These are phyloP conservation scores for Coniochaeta prunicola DNA, from an alignment of 2,329 filamentous ascomycete species.

Conservation along the genomic window DNA sequence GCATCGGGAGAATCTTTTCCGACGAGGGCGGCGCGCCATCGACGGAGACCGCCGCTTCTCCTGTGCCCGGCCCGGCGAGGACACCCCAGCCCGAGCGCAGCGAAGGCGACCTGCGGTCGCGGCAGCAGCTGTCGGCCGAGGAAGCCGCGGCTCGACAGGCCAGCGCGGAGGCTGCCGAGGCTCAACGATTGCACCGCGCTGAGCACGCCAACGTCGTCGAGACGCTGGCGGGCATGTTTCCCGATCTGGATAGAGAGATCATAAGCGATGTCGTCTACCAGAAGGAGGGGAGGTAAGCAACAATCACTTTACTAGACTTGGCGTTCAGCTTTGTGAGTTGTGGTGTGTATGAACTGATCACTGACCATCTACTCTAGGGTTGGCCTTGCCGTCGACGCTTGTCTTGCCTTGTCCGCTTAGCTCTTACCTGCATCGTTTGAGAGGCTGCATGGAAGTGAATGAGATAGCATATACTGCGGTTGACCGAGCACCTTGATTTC, in stretches of 20 bases:
- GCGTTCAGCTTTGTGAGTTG: not conserved
- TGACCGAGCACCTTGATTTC: not conserved
- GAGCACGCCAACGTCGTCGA: constrained; percentile 92
- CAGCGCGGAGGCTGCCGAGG: constrained; percentile 82
- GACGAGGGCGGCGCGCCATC: constrained; percentile 41
- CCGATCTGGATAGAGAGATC: constrained; percentile 84
- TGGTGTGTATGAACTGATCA: not conserved
- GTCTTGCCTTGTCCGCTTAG: constrained; percentile 58
- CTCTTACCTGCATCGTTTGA: not conserved
- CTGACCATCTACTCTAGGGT: constrained; percentile 46
- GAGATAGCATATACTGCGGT: not conserved
- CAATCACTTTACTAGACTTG: no score
- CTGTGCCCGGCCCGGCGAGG: constrained; percentile 28
- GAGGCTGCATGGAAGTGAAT: not conserved
- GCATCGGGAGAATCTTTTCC: constrained; percentile 91
- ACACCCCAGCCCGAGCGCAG: constrained; percentile 24
- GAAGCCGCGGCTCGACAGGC: constrained; percentile 87
- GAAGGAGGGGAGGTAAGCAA: constrained; percentile 85
- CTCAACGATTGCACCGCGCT: constrained; percentile 69
- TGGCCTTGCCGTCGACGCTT: constrained; percentile 78
- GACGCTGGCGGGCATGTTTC: constrained; percentile 93
- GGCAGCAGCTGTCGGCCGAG: constrained; percentile 59
- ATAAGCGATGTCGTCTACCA: constrained; percentile 95
- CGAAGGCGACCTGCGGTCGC: constrained; percentile 25
- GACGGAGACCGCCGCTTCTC: constrained; percentile 22